phyloP scores from a whole-genome alignment of 345 rosid species.

The Syzygium aromaticum region DNA sequence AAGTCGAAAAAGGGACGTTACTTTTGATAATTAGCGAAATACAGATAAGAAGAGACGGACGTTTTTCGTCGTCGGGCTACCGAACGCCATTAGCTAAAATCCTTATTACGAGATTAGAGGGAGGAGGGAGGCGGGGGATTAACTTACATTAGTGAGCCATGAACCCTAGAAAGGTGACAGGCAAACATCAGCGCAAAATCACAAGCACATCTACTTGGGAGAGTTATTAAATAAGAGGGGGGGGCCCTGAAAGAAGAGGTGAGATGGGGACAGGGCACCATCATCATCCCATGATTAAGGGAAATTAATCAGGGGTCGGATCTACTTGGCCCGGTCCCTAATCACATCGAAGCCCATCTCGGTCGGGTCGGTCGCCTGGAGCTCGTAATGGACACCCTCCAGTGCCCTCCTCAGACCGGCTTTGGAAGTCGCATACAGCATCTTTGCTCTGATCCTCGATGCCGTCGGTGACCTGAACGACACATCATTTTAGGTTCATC shows the following conservation, averaged over 20 bases:
- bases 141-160: slow-evolving; percentile 19
- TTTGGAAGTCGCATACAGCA: slow-evolving; percentile 85
- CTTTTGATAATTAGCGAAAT: neutral
- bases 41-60: neutral
- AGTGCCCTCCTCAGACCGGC: slow-evolving; percentile 76
- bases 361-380: slow-evolving; percentile 91
- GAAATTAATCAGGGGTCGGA: neutral
- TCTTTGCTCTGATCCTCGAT: slow-evolving; percentile 82
- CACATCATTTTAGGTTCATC: neutral
- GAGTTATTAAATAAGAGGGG: slow-evolving; percentile 31
- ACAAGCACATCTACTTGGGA: slow-evolving; percentile 18
- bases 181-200: neutral
- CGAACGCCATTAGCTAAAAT: neutral
- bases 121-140: neutral
- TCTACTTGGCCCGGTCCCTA: slow-evolving; percentile 59
- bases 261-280: neutral
- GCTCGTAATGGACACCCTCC: slow-evolving; percentile 87
- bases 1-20: neutral
- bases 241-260: neutral
- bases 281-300: neutral
- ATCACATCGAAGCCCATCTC: slow-evolving; percentile 97
- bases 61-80: neutral
- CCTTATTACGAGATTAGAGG: neutral
- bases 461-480: slow-evolving; percentile 67
- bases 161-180: neutral